phyloP scores from a whole-genome alignment of 352 stramenopile species.

The Pythium sukuiense region DNA sequence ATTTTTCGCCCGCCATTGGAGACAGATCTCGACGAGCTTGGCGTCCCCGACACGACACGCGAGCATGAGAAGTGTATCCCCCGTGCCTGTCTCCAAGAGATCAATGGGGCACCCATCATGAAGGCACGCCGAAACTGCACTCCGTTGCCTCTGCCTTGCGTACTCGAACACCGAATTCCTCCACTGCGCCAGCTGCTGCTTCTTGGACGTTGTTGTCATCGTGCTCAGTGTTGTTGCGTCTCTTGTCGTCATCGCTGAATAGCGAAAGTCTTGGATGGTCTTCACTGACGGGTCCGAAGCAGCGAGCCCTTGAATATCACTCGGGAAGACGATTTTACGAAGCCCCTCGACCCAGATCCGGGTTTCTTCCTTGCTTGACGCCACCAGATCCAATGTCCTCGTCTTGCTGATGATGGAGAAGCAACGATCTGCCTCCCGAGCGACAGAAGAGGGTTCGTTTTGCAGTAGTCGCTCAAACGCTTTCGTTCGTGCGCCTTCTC shows the following conservation, averaged over 20 bases:
- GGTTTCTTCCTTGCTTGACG: slow-evolving; percentile 79
- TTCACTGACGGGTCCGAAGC: slow-evolving; percentile 28
- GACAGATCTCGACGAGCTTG: slow-evolving; percentile 68
- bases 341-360: slow-evolving; percentile 57
- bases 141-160: slow-evolving; percentile 39
- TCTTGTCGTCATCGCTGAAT: slow-evolving; percentile 40
- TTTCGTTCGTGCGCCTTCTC: slow-evolving; percentile 54
- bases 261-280: slow-evolving; percentile 50
- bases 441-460: slow-evolving; percentile 38
- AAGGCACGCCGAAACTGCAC: slow-evolving; percentile 49
- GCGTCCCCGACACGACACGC: slow-evolving; percentile 63
- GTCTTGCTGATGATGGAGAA: slow-evolving; percentile 69
- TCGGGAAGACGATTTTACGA: slow-evolving; percentile 39
- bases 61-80: slow-evolving; percentile 81
- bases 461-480: slow-evolving; percentile 57
- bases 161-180: slow-evolving; percentile 61
- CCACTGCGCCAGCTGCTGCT: slow-evolving; percentile 52
- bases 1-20: slow-evolving; percentile 79
- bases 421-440: slow-evolving; percentile 50
- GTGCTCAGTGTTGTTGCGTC: slow-evolving; percentile 10
- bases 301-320: slow-evolving; percentile 3
- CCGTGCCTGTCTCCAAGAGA: slow-evolving; percentile 63
- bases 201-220: slow-evolving; percentile 29
- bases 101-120: slow-evolving; percentile 74
- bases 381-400: slow-evolving; percentile 72